phyloP scores from a whole-genome alignment of 805 yeast species.

The Metschnikowia continentalis region DNA sequence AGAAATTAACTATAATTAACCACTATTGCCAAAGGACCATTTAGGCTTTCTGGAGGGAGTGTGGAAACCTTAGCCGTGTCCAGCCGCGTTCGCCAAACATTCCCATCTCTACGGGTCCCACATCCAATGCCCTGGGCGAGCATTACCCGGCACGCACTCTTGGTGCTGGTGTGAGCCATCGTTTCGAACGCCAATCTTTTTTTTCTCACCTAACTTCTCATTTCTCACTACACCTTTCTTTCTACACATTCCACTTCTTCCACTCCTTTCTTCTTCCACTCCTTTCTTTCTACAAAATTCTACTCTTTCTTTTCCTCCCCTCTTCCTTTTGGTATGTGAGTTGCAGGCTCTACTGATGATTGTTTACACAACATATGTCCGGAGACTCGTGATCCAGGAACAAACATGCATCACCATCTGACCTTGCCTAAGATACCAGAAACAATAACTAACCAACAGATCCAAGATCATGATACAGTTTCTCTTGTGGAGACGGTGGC shows the following conservation, averaged over 20 bases:
- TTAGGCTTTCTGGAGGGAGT: too few species aligned
- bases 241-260: not conserved
- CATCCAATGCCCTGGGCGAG: not conserved
- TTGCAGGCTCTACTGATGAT: constrained; percentile 14
- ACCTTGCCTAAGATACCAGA: constrained; percentile 22
- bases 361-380: constrained; percentile 26
- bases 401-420: constrained; percentile 98
- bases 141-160: constrained; percentile 3
- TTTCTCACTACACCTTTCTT: not conserved
- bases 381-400: constrained; percentile 74
- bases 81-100: not conserved
- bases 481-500: constrained; percentile 8
- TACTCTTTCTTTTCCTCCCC: not conserved
- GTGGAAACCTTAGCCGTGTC: too few species aligned
- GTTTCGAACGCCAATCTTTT: not conserved
- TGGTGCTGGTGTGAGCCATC: not conserved
- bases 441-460: not conserved
- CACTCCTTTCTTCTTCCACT: not conserved
- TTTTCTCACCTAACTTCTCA: not conserved
- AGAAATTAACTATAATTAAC: too few species aligned
- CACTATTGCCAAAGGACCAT: too few species aligned
- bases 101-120: too few species aligned
- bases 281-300: not conserved
- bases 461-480: not conserved
- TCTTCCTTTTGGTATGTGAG: constrained; percentile 6